A percentile compares a stretch with the other conserved stretches of the same genome.
Conservation (phyloP, 2,329 filamentous ascomycete genomes). For the Penicillium sp. region DNA sequence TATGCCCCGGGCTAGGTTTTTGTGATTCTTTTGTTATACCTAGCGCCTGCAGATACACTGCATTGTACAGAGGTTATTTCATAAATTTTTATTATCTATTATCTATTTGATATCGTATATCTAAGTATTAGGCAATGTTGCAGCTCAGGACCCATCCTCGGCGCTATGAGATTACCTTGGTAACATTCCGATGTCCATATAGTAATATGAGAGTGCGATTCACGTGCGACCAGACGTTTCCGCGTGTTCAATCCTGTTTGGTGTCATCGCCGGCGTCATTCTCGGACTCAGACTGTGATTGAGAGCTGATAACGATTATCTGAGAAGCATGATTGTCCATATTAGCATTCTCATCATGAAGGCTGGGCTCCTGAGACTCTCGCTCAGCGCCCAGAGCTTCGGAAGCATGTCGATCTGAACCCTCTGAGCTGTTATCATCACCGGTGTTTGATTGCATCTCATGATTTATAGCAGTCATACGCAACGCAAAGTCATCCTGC, state of each 20-base stretch:
- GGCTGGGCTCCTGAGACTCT: background rate
- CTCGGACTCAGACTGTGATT: slow-evolving; percentile 1
- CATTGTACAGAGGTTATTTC: slow-evolving; percentile 5
- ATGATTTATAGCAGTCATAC: slow-evolving; percentile 68
- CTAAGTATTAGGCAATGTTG: background rate
- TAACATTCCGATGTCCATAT: too few relatives aligned
- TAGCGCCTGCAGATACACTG: slow-evolving; percentile 12
- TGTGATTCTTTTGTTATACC: background rate
- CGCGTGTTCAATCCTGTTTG: slow-evolving; percentile 1
- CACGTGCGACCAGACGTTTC: background rate
- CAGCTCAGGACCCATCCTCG: background rate
- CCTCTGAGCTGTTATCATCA: slow-evolving; percentile 17
- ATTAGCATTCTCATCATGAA: background rate
- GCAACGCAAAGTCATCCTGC: slow-evolving; percentile 72
- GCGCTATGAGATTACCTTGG: background rate
- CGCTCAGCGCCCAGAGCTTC: background rate
- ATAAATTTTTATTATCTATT: background rate
- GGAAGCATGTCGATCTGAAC: background rate
- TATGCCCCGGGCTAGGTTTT: background rate
- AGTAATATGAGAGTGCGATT: background rate
- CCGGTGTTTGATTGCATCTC: slow-evolving; percentile 24
- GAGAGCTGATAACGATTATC: slow-evolving; percentile 5
- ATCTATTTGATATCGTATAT: background rate
- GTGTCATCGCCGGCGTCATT: slow-evolving; percentile 9
- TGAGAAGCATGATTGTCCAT: background rate